Evolutionary conservation across 805 yeast genomes (phyloP).

Genomic region (Lipomyces starkeyi): DNA sequence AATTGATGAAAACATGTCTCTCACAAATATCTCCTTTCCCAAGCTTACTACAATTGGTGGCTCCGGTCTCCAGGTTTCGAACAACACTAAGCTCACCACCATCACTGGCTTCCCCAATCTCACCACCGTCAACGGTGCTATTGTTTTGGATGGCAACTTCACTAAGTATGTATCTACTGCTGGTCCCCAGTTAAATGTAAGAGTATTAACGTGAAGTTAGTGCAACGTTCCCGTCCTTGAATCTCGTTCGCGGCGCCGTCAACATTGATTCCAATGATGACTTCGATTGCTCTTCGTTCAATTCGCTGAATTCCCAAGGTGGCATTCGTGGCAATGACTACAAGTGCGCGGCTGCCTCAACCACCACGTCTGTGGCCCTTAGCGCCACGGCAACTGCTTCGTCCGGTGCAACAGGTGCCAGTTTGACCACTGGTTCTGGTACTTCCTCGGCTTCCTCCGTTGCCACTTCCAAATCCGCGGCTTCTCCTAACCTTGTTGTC

Average conservation of each 20-base stretch:
- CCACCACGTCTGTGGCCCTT: constrained; percentile 54
- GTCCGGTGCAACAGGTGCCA: constrained; percentile 40
- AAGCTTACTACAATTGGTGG: constrained; percentile 69
- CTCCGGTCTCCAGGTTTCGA: constrained; percentile 90
- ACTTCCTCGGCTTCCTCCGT: constrained; percentile 53
- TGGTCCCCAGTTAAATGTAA: background rate
- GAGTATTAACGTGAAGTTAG: background rate
- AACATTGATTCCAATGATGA: constrained; percentile 75
- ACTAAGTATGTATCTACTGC: constrained; percentile 49
- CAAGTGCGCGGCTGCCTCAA: constrained; percentile 69
- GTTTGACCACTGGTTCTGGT: constrained; percentile 47
- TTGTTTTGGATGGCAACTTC: constrained; percentile 79
- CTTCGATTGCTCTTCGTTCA: constrained; percentile 80
- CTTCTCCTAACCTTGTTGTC: constrained; percentile 45
- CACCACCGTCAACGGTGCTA: constrained; percentile 84
- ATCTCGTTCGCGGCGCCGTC: constrained; percentile 91
- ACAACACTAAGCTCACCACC: constrained; percentile 73
- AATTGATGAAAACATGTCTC: constrained; percentile 72
- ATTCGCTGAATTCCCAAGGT: constrained; percentile 73
- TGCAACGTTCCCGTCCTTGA: constrained; percentile 75
- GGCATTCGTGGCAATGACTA: constrained; percentile 90
- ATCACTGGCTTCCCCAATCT: constrained; percentile 78
- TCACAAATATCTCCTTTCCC: constrained; percentile 71
- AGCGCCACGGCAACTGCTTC: constrained; percentile 38
- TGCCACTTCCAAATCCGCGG: constrained; percentile 45